Base-by-base conservation (phyloP, 2,329 filamentous ascomycete genomes). In the Huntiella abstrusa region DNA sequence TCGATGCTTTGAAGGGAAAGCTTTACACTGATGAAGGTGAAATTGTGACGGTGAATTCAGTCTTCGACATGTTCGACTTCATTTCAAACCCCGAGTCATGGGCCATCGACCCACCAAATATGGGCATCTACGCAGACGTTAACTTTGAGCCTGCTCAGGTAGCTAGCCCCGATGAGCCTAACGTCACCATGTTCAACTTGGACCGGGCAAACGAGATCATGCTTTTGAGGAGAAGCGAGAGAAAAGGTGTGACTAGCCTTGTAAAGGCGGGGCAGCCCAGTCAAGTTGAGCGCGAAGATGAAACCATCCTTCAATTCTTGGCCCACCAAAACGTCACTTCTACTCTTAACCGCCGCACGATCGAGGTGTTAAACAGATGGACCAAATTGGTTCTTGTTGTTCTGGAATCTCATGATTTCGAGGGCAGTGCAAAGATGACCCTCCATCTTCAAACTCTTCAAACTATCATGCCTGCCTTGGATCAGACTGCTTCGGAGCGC, bases 61-160 rank as follows among this genome's bases (percentile, higher is more conserved):
- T 96, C 5, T 94, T 96, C 56, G 86, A 95, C 53, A 70, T 96
- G 16, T 91, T 93, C 55, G 91, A 98, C 61, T 96, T 96, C 55
- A 72, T 91, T 50, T 60, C 70, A 2, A 58, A 67, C 15, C 68
- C 69, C 40, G 65, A 60, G 12, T 56, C 65, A n/a, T 75, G 72
- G 64, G 60, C 64, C 17, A 59, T 64, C 4, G 57, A 69, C 2
- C 60, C 71, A 2, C 75, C 77, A 2, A 59, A 66, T 4, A 63
- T 82, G 15, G 62, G 66, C 36, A 73, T 73, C 51, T 79, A 87
- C 51, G 64, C 65, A 13, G 42, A 50, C 36, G 41, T 47, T 19
- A 45, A 36, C 33, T 48, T 50, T 39, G 28, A 42, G n/a, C 40
- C 48, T 13, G 44, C 48, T 15, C 35, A 33, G 8, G 41, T 49